Percentiles rank a stretch among this genome's conserved stretches.
These are phyloP conservation scores for Pseudocercospora ulei DNA, from an alignment of 2,329 filamentous ascomycete species.

Conservation along the genomic window DNA sequence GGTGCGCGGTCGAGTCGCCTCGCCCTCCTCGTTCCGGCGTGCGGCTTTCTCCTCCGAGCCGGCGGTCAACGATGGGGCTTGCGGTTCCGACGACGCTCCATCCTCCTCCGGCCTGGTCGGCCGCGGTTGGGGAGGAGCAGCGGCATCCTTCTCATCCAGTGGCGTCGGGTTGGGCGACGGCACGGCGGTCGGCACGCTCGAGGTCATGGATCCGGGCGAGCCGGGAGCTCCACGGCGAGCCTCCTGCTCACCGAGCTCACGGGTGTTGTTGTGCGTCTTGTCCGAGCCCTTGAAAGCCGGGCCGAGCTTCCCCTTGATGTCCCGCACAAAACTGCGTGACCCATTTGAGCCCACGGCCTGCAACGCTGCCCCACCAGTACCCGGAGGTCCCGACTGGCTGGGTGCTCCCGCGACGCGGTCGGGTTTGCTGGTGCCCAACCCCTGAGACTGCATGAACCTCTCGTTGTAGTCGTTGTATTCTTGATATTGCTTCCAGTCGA, in stretches of 20 bases:
- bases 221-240: conserved; percentile 17
- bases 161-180: conserved; percentile 25
- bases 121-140: conserved; percentile 12
- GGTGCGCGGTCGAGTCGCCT: conserved; percentile 30
- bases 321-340: conserved; percentile 25
- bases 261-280: conserved; percentile 18
- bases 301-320: conserved; percentile 31
- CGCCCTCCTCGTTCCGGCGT: conserved; percentile 27
- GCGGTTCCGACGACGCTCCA: conserved; percentile 1
- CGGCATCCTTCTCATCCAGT: conserved; percentile 27
- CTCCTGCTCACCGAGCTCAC: conserved; percentile 27
- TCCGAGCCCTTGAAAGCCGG: conserved; percentile 28
- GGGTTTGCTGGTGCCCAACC: conserved; percentile 45
- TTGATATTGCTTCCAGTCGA: conserved; percentile 86
- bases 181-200: conserved; percentile 28
- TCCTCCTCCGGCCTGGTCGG: background rate
- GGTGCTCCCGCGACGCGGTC: conserved; percentile 43
- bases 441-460: conserved; percentile 61
- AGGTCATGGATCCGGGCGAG: conserved; percentile 23
- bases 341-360: conserved; percentile 10
- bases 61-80: background rate
- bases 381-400: conserved; percentile 44
- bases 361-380: conserved; percentile 31
- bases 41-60: conserved; percentile 13
- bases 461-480: conserved; percentile 69